Base-by-base conservation (phyloP, 805 yeast species). In the Kregervanrija delftensis region DNA sequence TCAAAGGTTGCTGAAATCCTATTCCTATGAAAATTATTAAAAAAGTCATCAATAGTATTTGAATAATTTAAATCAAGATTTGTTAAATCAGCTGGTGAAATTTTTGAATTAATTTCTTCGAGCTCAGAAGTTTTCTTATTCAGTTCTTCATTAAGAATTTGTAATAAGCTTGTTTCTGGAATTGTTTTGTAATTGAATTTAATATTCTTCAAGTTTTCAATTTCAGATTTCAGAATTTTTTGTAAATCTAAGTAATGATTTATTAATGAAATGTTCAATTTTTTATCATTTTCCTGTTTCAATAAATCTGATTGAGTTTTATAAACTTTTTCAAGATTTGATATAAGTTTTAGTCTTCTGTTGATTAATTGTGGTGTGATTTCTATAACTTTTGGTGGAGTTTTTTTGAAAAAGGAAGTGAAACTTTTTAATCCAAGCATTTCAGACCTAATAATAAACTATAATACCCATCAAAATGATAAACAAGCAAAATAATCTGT, bases 1-100 rank as follows among this genome's bases (percentile, higher is more conserved):
- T 53, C 50, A 43, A 46, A 60, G 0, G 64, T 58, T 2, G 58
- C 50, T 15, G 53, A 47, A 13, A 60, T 54, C 36, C 65, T 45
- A 14, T 50, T 47, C 13, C 34, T 45, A 45, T 60, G 65, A 42
- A 55, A 60, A 6, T 47, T 42, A 6, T 46, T 45, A n/a, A 60
- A 45, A 37, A 60, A 60, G 3, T 15, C 5, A 39, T 60, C 58
- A 11, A 60, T 51, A 5, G 37, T 10, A 9, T 35, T 22, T 3
- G 52, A 43, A 33, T 60, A 60, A 43, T 54, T 39, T 5, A 41
- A 16, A 33, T 53, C 50, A 10, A 60, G 45, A 49, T 54, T 49
- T 14, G 16, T 17, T 8, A 56, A 39, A 41, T 60, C 60, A 14
- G 30, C 30, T 13, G 39, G 33, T 9, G 39, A 37, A 11, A 50